Percentiles rank a stretch among this genome's conserved stretches.
Conservation (phyloP, 768 basidiomycete genomes). For the Podaxis rugospora region DNA sequence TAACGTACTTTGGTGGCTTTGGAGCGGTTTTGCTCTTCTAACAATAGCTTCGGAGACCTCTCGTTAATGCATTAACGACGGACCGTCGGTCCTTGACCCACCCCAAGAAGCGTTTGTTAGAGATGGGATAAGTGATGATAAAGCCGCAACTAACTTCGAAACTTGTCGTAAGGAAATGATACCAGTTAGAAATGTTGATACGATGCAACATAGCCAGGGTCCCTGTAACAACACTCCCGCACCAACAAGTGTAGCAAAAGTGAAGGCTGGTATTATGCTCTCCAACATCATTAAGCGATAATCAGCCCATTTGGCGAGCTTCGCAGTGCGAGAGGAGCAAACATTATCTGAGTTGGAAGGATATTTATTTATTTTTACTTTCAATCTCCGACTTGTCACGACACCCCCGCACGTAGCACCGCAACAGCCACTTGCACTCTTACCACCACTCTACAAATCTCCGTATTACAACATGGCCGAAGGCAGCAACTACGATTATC, state of each 20-base stretch:
- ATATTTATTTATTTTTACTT: conserved; percentile 5
- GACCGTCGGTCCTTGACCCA: neutral
- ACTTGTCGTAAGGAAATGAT: neutral
- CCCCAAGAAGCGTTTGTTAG: neutral
- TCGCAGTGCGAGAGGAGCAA: neutral
- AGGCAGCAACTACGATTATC: conserved; percentile 95
- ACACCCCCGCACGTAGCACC: neutral
- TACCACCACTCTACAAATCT: conserved; percentile 10
- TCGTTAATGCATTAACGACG: neutral
- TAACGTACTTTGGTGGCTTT: neutral
- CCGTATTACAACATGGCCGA: conserved; percentile 63
- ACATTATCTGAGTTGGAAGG: neutral
- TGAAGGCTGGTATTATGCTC: neutral
- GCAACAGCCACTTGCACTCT: neutral
- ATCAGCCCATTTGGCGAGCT: too few species aligned
- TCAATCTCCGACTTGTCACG: conserved; percentile 9
- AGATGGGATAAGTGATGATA: neutral
- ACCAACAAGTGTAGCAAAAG: neutral
- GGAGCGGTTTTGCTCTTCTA: too few species aligned
- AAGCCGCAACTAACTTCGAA: conserved; percentile 13
- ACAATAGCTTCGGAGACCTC: neutral
- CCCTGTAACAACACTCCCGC: neutral
- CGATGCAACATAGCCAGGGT: neutral
- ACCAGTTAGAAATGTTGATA: neutral
- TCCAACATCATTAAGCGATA: neutral